phyloP scores from a whole-genome alignment of 2,329 filamentous ascomycete genomes.

The Sphaerulina vaccinii region DNA sequence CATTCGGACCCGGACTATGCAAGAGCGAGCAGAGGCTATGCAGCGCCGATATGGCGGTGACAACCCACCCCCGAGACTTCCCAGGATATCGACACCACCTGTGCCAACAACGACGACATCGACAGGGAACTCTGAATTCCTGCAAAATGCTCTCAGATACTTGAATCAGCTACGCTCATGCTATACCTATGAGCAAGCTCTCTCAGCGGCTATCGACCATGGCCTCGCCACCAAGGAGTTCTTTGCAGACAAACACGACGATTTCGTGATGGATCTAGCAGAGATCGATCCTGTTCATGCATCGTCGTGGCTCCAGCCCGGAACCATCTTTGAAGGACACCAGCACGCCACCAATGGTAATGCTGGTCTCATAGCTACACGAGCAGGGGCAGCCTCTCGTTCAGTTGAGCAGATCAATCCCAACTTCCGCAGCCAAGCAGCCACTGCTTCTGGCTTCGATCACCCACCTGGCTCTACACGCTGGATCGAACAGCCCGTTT shows the following conservation, averaged over 20 bases:
- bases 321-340: slow-evolving; percentile 60
- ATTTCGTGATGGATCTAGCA: slow-evolving; percentile 58
- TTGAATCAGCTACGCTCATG: slow-evolving; percentile 58
- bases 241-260: slow-evolving; percentile 52
- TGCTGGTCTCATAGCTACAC: slow-evolving; percentile 22
- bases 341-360: slow-evolving; percentile 54
- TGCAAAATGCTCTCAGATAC: slow-evolving; percentile 63
- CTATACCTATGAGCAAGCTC: slow-evolving; percentile 54
- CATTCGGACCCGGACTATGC: slow-evolving; percentile 22
- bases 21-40: slow-evolving; percentile 37
- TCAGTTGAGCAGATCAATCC: slow-evolving; percentile 37
- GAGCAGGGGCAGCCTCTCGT: slow-evolving; percentile 20
- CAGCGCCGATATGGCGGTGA: slow-evolving; percentile 37
- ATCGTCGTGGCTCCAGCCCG: slow-evolving; percentile 63
- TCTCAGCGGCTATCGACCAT: slow-evolving; percentile 53
- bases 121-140: slow-evolving; percentile 35
- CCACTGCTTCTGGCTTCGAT: slow-evolving; percentile 26
- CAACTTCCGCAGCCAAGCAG: slow-evolving; percentile 24
- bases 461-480: slow-evolving; percentile 36
- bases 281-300: slow-evolving; percentile 51
- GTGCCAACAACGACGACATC: slow-evolving; percentile 21
- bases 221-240: slow-evolving; percentile 55
- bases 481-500: slow-evolving; percentile 39
- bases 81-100: slow-evolving; percentile 32
- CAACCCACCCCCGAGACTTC: slow-evolving; percentile 33